Percentiles rank a stretch among this genome's conserved stretches.
Evolutionary conservation across 225 moss, liverwort and hornwort genomes (phyloP).

Genomic region (Lunularia cruciata): DNA sequence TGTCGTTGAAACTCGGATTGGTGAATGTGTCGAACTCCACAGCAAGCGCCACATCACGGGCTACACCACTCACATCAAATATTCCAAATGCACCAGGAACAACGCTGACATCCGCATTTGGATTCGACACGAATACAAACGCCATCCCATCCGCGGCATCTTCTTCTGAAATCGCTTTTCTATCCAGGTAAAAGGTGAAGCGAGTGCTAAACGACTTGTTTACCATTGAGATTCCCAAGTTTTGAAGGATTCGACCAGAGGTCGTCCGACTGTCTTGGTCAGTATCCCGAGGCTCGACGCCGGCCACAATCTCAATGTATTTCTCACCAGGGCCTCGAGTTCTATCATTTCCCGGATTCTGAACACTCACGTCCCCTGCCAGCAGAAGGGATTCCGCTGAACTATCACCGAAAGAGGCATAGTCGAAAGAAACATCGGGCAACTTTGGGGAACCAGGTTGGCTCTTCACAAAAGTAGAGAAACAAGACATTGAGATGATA

Average conservation of each 20-base stretch:
- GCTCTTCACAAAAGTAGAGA: neutral
- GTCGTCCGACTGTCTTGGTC: neutral
- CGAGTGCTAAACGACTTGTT: conserved; percentile 20
- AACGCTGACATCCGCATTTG: conserved; percentile 7
- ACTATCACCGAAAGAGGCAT: conserved; percentile 1
- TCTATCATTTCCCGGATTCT: neutral
- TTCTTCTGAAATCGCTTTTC: neutral
- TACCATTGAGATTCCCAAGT: conserved; percentile 12
- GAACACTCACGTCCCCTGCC: conserved; percentile 3
- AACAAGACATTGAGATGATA: neutral
- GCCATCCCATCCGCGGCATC: conserved; percentile 8
- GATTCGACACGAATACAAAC: conserved; percentile 10
- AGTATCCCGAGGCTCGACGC: neutral
- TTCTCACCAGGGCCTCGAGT: too few species aligned
- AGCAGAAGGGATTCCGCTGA: neutral
- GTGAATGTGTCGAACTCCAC: conserved; percentile 19
- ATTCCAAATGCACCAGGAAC: conserved; percentile 1
- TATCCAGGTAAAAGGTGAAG: conserved; percentile 9
- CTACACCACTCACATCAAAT: neutral
- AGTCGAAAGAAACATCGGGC: conserved; percentile 18
- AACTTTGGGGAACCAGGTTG: neutral
- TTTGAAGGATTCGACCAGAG: conserved; percentile 9
- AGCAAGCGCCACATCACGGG: conserved; percentile 1
- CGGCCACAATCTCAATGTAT: neutral
- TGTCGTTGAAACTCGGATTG: conserved; percentile 9